These are phyloP conservation scores for Catharanthus roseus DNA, from an alignment of 257 asterid species.

Conservation along the genomic window DNA sequence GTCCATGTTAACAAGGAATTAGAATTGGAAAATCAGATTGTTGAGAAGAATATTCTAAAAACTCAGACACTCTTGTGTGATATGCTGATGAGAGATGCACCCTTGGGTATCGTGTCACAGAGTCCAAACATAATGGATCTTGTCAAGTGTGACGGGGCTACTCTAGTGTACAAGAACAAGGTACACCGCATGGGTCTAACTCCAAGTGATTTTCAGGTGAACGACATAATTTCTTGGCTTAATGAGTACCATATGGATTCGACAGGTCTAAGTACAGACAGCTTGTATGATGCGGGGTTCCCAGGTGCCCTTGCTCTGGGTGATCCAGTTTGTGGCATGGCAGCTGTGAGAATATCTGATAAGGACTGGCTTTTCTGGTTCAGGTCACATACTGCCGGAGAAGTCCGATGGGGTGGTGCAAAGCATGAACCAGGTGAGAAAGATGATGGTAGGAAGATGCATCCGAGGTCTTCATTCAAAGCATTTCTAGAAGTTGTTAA, in stretches of 20 bases:
- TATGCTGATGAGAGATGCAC: constrained; percentile 83
- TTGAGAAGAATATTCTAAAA: constrained; percentile 77
- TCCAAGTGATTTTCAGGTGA: constrained; percentile 64
- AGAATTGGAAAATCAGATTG: constrained; percentile 68
- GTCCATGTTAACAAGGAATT: constrained; percentile 87
- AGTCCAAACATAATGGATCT: constrained; percentile 89
- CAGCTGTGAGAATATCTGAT: constrained; percentile 74
- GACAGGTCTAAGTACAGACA: constrained; percentile 85
- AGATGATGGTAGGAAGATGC: constrained; percentile 87
- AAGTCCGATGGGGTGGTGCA: constrained; percentile 88
- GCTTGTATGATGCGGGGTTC: constrained; percentile 82
- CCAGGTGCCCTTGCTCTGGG: constrained; percentile 89
- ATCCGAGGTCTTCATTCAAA: constrained; percentile 82
- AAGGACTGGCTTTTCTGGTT: constrained; percentile 96
- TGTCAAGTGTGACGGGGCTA: constrained; percentile 82
- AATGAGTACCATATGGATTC: constrained; percentile 78
- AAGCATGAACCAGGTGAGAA: constrained; percentile 69
- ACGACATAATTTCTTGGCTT: constrained; percentile 80
- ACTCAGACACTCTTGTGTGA: constrained; percentile 89
- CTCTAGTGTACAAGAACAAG: constrained; percentile 48
- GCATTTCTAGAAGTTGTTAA: constrained; percentile 89
- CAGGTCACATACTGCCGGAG: constrained; percentile 84
- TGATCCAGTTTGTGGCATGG: constrained; percentile 84
- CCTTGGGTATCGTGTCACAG: constrained; percentile 81
- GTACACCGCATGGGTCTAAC: constrained; percentile 54